Evolutionary conservation across 228 moss, liverwort and hornwort genomes (phyloP).

Genomic region (Sphagnum magellanicum): DNA sequence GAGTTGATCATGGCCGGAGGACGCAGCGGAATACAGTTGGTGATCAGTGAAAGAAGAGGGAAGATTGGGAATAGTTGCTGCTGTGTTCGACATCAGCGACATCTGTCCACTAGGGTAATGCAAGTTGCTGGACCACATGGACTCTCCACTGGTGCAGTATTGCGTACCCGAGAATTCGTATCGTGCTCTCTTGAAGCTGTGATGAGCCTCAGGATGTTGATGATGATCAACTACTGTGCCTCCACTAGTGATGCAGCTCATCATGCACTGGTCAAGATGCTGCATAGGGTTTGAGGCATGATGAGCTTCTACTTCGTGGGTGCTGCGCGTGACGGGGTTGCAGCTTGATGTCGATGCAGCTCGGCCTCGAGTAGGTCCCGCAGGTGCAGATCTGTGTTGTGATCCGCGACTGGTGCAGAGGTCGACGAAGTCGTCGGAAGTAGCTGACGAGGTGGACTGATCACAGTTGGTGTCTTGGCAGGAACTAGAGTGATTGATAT

Average conservation of each 20-base stretch:
- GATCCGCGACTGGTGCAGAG: conserved; percentile 1
- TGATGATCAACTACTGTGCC: too few species aligned
- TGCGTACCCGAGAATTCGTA: conserved; percentile 11
- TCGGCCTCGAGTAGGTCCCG: conserved; percentile 27
- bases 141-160: conserved; percentile 4
- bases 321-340: too few species aligned
- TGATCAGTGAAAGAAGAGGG: conserved; percentile 17
- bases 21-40: conserved; percentile 15
- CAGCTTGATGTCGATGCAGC: too few species aligned
- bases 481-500: not conserved
- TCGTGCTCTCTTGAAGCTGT: conserved; percentile 33
- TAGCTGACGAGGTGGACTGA: too few species aligned
- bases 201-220: not conserved
- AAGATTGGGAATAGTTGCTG: not conserved
- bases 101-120: conserved; percentile 10
- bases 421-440: too few species aligned
- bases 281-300: too few species aligned
- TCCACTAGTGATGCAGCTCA: too few species aligned
- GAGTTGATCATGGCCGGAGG: conserved; percentile 13
- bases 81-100: too few species aligned
- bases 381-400: conserved; percentile 34
- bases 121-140: conserved; percentile 21
- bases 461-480: not conserved
- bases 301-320: too few species aligned
- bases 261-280: too few species aligned